Base-by-base conservation (phyloP, 208 protist species). In the Trypanosoma rangeli region DNA sequence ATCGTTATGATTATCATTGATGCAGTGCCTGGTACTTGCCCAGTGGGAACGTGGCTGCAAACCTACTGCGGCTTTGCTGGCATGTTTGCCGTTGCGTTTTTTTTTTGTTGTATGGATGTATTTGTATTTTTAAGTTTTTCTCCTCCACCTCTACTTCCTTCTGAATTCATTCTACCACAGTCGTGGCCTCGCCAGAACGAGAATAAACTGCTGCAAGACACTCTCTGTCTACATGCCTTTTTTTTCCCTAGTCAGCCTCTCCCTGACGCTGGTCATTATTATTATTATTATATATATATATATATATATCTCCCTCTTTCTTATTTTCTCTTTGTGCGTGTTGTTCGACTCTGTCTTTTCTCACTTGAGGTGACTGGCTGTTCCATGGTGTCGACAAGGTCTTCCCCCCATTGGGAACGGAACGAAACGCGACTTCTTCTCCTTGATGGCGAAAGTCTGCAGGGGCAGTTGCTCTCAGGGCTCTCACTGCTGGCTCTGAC, bases 391-490 rank as follows among this genome's bases (percentile, higher is more conserved):
- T 44, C 53, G 39, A 22, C 12, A 44, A 9, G 37, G 50, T 1
- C 33, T 35, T 31, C 39, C 46, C 35, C 0, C 37, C 1, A 13
- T 35, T 29, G 22, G n/a, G 64, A 59, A 39, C 12, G 48, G 18
- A 29, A 61, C 5, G 72, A 70, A 29, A 57, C 59, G 20, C 29
- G 48, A n/a, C 3, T 1, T 29, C 64, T 77, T 28, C 50, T 77
- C 3, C 63, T 77, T 59, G 29, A 39, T 42, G 64, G 65, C 37
- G 59, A 68, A 4, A 20, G 9, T 10, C 33, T 68, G 49, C 72
- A 50, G 18, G 60, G 26, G 29, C 72, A 77, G 59, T 29, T 77
- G 48, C 50, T 77, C 24, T 70, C 72, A 20, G 72, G 62, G 42
- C 72, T 75, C 16, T 68, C 74, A 16, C 15, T 63, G 31, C 48